A percentile compares a stretch with the other conserved stretches of the same genome.
These are phyloP conservation scores for Chaetomiaceae sp. DNA, from an alignment of 2,329 filamentous ascomycete genomes.

Conservation along the genomic window DNA sequence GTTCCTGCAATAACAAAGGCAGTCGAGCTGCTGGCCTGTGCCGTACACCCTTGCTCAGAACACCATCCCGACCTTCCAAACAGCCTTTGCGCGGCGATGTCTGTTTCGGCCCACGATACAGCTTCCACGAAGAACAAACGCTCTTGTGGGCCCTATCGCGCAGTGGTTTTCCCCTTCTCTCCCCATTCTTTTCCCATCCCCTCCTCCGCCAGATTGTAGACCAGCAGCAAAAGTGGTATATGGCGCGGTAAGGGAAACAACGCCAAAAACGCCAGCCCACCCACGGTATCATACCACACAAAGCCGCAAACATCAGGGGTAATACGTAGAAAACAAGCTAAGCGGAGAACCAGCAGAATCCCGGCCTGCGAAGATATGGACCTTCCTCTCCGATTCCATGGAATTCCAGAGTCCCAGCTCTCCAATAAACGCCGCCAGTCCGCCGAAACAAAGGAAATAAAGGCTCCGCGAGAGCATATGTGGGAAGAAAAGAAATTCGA, in stretches of 20 bases:
- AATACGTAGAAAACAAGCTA: background rate
- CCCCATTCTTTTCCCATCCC: background rate
- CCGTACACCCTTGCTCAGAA: background rate
- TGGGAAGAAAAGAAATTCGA: background rate
- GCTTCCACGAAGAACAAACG: no score
- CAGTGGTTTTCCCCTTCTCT: background rate
- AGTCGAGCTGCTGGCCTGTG: no score
- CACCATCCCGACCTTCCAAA: no score
- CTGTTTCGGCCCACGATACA: no score
- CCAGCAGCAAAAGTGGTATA: conserved; percentile 15
- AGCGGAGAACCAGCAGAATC: background rate
- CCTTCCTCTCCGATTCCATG: background rate
- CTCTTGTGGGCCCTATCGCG: no score
- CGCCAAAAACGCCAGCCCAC: conserved; percentile 4
- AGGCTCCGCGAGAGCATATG: background rate
- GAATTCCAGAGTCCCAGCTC: background rate
- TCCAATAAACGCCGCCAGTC: conserved; percentile 7
- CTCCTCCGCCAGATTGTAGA: background rate
- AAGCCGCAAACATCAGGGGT: background rate
- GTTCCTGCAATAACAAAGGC: no score
- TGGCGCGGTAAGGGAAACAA: conserved; percentile 1
- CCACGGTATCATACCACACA: conserved; percentile 9
- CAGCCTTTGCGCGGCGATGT: no score
- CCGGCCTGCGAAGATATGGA: no score
- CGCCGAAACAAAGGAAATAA: background rate